Conservation (phyloP, 805 yeast species). For the Candida alai region DNA sequence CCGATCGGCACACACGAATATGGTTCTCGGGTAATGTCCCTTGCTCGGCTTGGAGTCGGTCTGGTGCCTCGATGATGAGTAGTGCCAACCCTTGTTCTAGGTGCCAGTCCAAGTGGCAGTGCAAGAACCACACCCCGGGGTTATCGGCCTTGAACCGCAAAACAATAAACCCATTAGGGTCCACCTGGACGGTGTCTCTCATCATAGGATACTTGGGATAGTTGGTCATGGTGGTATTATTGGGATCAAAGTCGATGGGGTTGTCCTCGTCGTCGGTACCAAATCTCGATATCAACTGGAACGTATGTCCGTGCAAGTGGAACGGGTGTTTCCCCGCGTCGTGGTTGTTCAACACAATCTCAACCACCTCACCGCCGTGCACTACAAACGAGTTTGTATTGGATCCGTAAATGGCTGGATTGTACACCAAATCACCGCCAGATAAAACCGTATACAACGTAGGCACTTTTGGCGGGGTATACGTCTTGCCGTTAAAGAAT, state of each 20-base stretch:
- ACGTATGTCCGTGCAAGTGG: constrained; percentile 93
- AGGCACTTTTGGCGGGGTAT: constrained; percentile 80
- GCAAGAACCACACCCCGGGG: constrained; percentile 99
- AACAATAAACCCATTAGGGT: constrained; percentile 82
- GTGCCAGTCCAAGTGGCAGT: constrained; percentile 99
- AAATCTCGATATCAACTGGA: constrained; percentile 79
- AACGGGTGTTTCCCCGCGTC: constrained; percentile 96
- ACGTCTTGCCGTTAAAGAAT: constrained; percentile 88
- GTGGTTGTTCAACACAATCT: constrained; percentile 76
- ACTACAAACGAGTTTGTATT: constrained; percentile 76
- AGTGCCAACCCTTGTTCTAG: constrained; percentile 89
- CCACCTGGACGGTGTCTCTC: constrained; percentile 77
- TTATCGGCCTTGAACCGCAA: constrained; percentile 87
- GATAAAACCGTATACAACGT: constrained; percentile 73
- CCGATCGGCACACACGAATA: constrained; percentile 44
- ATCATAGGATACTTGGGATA: constrained; percentile 76
- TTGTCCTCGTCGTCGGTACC: constrained; percentile 53
- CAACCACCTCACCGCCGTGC: constrained; percentile 63
- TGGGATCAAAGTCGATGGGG: constrained; percentile 45
- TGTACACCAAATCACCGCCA: constrained; percentile 57
- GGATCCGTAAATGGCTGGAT: constrained; percentile 64
- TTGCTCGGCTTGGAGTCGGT: constrained; percentile 44
- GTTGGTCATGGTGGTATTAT: constrained; percentile 20
- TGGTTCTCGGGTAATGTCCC: constrained; percentile 44
- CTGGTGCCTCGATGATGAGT: constrained; percentile 80